Percentiles rank a stretch among this genome's conserved stretches.
These are phyloP conservation scores for Mycosarcoma mackinlayi DNA, from an alignment of 1,284 basidiomycete species.

Conservation along the genomic window DNA sequence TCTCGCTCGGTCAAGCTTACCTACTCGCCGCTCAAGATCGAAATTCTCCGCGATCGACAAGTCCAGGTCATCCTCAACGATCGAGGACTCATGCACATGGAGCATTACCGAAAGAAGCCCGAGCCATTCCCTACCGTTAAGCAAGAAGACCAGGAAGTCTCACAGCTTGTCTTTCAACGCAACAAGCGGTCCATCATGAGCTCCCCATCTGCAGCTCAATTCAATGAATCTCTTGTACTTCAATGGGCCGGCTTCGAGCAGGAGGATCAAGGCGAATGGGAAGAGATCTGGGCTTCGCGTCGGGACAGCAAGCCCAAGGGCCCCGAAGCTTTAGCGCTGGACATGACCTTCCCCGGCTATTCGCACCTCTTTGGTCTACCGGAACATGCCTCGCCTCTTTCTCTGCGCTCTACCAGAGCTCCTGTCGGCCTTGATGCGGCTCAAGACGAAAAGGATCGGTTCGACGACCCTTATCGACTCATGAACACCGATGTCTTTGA, in stretches of 20 bases:
- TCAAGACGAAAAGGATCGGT: constrained; percentile 58
- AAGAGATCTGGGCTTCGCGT: constrained; percentile 86
- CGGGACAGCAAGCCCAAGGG: constrained; percentile 96
- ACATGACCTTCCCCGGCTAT: constrained; percentile 91
- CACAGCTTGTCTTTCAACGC: constrained; percentile 54
- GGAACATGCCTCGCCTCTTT: constrained; percentile 91
- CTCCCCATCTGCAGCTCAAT: constrained; percentile 21
- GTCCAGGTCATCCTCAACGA: constrained; percentile 91
- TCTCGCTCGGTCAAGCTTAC: constrained; percentile 42
- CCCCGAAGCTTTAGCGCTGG: constrained; percentile 92
- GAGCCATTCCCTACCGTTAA: constrained; percentile 56
- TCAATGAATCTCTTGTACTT: constrained; percentile 34
- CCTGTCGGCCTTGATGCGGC: constrained; percentile 38
- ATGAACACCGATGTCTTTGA: constrained; percentile 98
- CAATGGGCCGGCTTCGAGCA: constrained; percentile 66
- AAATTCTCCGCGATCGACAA: constrained; percentile 75
- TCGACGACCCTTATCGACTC: constrained; percentile 86
- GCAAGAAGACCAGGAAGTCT: constrained; percentile 39
- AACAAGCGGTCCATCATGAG: constrained; percentile 49
- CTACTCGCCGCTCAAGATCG: constrained; percentile 59
- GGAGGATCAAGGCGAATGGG: constrained; percentile 81
- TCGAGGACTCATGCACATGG: constrained; percentile 91
- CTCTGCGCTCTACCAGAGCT: constrained; percentile 74
- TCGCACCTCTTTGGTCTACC: constrained; percentile 93
- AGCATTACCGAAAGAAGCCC: constrained; percentile 78